phyloP scores from a whole-genome alignment of 805 yeast species.

The Vanderwaltozyma tropicalis region DNA sequence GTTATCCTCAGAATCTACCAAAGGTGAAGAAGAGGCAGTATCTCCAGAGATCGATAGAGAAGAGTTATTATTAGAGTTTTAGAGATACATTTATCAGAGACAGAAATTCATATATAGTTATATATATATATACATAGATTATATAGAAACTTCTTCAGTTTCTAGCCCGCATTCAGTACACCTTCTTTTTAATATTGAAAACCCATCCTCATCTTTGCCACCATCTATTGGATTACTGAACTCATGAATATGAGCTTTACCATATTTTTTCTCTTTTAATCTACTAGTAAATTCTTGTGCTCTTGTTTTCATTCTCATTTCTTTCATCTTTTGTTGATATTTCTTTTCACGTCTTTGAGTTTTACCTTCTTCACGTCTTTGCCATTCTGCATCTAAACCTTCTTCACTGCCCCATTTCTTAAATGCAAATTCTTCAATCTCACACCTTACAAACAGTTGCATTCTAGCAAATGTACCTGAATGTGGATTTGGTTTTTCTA shows the following conservation, averaged over 20 bases:
- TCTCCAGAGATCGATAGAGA: slow-evolving; percentile 15
- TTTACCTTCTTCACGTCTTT: slow-evolving; percentile 63
- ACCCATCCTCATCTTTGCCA: slow-evolving; percentile 34
- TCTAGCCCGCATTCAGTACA: slow-evolving; percentile 79
- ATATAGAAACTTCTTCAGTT: slow-evolving; percentile 61
- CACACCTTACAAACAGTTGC: slow-evolving; percentile 84
- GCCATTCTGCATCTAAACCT: slow-evolving; percentile 87
- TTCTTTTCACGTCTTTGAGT: slow-evolving; percentile 65
- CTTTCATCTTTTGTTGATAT: slow-evolving; percentile 66
- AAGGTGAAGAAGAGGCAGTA: slow-evolving; percentile 1
- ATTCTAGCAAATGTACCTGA: slow-evolving; percentile 78
- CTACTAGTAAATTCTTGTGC: slow-evolving; percentile 81
- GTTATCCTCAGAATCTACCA: slow-evolving; percentile 1
- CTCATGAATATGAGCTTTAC: slow-evolving; percentile 59
- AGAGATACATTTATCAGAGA: neutral
- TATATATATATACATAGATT: neutral
- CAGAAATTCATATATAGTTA: neutral
- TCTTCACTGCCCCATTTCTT: slow-evolving; percentile 92
- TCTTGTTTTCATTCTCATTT: slow-evolving; percentile 84
- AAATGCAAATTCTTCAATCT: slow-evolving; percentile 87
- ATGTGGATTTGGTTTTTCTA: slow-evolving; percentile 92
- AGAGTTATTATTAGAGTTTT: slow-evolving; percentile 24
- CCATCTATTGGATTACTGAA: slow-evolving; percentile 53
- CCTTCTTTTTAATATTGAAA: slow-evolving; percentile 40
- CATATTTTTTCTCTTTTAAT: slow-evolving; percentile 48